Conservation (phyloP, 345 rosid genomes). For the Rhodomyrtus tomentosa region DNA sequence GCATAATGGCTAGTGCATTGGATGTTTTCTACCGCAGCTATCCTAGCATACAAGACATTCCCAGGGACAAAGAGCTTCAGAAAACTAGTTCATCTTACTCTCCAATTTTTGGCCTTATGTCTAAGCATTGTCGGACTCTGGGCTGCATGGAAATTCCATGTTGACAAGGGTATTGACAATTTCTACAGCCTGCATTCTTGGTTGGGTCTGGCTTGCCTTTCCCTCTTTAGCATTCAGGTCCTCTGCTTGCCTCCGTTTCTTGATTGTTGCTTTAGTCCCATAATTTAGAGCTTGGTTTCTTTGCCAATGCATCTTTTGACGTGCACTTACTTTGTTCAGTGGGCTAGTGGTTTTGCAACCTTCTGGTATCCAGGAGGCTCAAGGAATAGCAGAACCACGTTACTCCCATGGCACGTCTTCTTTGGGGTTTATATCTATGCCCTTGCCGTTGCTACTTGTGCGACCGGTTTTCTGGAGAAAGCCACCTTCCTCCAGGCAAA, state of each 20-base stretch:
- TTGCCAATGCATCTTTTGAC: background rate
- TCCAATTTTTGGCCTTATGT: constrained; percentile 57
- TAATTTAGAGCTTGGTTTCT: background rate
- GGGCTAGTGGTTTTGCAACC: constrained; percentile 74
- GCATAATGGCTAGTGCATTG: background rate
- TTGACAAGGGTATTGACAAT: constrained; percentile 83
- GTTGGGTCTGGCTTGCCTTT: constrained; percentile 80
- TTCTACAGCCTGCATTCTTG: constrained; percentile 98
- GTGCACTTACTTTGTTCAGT: constrained; percentile 25
- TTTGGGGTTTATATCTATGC: constrained; percentile 72
- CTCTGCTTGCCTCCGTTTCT: background rate
- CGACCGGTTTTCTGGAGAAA: constrained; percentile 80
- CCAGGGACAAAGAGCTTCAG: constrained; percentile 70
- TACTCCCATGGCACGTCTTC: constrained; percentile 88
- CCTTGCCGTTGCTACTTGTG: constrained; percentile 51
- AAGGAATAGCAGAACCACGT: constrained; percentile 46
- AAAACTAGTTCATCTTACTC: constrained; percentile 64
- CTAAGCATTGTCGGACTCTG: constrained; percentile 71
- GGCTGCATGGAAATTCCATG: constrained; percentile 91
- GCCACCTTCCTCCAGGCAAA: constrained; percentile 82
- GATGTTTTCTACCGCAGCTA: constrained; percentile 33
- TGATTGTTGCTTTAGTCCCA: background rate
- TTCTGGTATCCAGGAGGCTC: constrained; percentile 98
- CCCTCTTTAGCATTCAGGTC: constrained; percentile 82
- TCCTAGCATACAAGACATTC: constrained; percentile 81